phyloP scores from a whole-genome alignment of 352 stramenopile genomes.

The Phytophthora citrophthora region DNA sequence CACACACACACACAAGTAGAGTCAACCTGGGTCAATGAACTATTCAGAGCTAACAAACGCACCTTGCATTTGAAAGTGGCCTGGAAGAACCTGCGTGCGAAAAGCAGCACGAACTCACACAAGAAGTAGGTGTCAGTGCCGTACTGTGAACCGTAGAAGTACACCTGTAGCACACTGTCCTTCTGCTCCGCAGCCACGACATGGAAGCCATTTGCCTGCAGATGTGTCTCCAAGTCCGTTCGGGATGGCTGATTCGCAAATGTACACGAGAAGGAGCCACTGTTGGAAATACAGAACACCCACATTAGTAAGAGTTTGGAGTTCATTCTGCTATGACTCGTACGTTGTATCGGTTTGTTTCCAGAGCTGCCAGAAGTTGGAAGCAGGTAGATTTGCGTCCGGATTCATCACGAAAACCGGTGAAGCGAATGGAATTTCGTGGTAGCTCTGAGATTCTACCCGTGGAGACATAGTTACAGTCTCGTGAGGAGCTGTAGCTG shows the following conservation, averaged over 20 bases:
- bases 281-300: constrained; percentile 16
- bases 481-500: neutral
- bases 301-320: neutral
- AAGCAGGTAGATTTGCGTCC: constrained; percentile 22
- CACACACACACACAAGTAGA: neutral
- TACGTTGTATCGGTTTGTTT: constrained; percentile 75
- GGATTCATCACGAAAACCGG: constrained; percentile 63
- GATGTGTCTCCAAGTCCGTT: constrained; percentile 50
- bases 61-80: constrained; percentile 87
- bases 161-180: constrained; percentile 67
- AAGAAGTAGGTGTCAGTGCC: constrained; percentile 60
- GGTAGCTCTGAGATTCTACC: constrained; percentile 12
- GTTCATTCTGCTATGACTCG: constrained; percentile 8
- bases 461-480: constrained; percentile 11
- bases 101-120: constrained; percentile 82
- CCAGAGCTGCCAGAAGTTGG: constrained; percentile 54
- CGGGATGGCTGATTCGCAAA: constrained; percentile 63
- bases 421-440: constrained; percentile 65
- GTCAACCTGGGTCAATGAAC: too few relatives aligned
- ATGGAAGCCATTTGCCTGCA: constrained; percentile 58
- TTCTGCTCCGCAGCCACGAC: constrained; percentile 59
- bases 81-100: constrained; percentile 77
- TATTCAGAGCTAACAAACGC: constrained; percentile 6
- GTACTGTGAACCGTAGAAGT: constrained; percentile 70
- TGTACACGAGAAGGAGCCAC: constrained; percentile 76